phyloP scores from a whole-genome alignment of 1,284 basidiomycete genomes.

The Leccinum pachyderme region DNA sequence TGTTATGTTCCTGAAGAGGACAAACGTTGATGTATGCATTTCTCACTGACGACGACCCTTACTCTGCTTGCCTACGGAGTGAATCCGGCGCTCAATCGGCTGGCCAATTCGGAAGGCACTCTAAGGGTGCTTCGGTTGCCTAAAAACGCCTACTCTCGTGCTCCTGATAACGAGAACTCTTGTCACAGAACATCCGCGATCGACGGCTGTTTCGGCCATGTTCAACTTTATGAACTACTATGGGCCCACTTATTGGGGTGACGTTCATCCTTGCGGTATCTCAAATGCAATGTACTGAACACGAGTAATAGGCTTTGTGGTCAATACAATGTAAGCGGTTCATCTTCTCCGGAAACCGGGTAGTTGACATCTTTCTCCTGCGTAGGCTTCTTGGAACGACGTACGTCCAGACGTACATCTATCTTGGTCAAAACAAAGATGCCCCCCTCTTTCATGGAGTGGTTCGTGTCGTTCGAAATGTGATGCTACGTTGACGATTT shows the following conservation, averaged over 20 bases:
- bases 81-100: neutral
- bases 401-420: conserved; percentile 8
- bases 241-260: conserved; percentile 10
- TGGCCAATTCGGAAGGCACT: neutral
- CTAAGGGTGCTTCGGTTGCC: neutral
- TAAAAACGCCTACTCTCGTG: neutral
- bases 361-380: neutral
- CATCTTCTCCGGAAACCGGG: neutral
- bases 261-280: neutral
- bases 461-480: neutral
- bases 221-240: neutral
- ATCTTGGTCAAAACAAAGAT: conserved; percentile 6
- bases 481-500: neutral
- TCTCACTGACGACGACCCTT: neutral
- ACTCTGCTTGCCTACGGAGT: neutral
- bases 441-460: neutral
- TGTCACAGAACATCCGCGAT: neutral
- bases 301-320: conserved; percentile 8
- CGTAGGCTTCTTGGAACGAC: conserved; percentile 11
- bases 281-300: neutral
- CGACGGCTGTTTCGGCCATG: neutral
- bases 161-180: neutral
- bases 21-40: neutral
- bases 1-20: neutral
- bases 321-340: conserved; percentile 1